Evolutionary conservation across 1,139 yeast genomes (phyloP).

Genomic region (Taphrina flavorubra): DNA sequence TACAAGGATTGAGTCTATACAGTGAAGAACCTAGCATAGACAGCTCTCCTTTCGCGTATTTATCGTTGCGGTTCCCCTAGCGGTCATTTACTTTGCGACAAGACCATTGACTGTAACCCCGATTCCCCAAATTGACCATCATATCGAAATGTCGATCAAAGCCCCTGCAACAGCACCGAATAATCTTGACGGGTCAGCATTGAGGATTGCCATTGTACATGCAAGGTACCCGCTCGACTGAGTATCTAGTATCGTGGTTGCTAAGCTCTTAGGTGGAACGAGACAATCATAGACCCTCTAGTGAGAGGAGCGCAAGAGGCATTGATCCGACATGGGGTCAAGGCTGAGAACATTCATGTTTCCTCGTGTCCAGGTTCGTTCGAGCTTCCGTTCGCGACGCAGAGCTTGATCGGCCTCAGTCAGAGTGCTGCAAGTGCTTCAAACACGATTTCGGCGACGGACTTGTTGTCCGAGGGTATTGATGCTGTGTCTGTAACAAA

Average conservation of each 20-base stretch:
- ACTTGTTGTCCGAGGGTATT: constrained; percentile 26
- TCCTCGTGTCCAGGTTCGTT: constrained; percentile 93
- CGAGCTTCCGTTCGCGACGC: constrained; percentile 68
- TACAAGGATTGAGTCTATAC: not conserved
- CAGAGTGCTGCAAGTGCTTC: constrained; percentile 28
- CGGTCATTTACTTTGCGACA: no score
- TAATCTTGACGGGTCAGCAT: constrained; percentile 39
- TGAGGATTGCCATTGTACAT: constrained; percentile 42
- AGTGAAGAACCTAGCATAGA: not conserved
- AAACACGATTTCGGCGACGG: constrained; percentile 34
- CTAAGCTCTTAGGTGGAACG: constrained; percentile 93
- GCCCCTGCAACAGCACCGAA: constrained; percentile 36
- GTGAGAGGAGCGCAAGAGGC: constrained; percentile 76
- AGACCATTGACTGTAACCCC: no score
- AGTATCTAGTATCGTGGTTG: no score
- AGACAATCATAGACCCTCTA: constrained; percentile 72
- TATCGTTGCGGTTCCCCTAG: no score
- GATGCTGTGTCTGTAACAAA: constrained; percentile 31
- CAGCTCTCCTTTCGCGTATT: no score
- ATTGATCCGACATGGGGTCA: constrained; percentile 67
- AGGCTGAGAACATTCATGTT: constrained; percentile 72
- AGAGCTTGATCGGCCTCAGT: constrained; percentile 21
- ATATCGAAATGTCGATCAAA: constrained; percentile 27
- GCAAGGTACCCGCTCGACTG: constrained; percentile 24
- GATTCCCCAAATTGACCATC: no score